Evolutionary conservation across 73 alveolate species (phyloP).

Genomic region (Uronychia setigera): DNA sequence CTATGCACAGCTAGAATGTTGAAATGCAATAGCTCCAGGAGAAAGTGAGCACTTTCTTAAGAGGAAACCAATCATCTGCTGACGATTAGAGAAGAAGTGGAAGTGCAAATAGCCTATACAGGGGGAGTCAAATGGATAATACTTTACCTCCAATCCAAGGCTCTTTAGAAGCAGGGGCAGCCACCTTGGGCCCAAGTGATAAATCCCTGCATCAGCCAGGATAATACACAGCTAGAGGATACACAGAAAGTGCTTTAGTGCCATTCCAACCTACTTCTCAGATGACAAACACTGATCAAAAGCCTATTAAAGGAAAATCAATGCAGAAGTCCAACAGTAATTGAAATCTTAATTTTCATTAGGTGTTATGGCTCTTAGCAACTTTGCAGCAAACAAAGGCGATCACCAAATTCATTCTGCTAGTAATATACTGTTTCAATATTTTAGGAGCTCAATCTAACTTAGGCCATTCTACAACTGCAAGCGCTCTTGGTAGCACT

Average conservation of each 20-base stretch:
- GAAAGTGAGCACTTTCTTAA: neutral
- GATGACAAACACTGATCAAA: neutral
- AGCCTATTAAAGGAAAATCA: neutral
- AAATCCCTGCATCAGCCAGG: neutral
- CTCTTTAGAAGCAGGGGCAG: neutral
- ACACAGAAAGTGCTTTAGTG: neutral
- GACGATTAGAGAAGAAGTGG: neutral
- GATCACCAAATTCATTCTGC: neutral
- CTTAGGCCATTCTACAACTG: neutral
- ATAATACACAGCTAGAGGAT: neutral
- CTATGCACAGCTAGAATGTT: constrained; percentile 38
- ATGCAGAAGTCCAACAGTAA: neutral
- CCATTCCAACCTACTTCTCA: neutral
- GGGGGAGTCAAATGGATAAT: neutral
- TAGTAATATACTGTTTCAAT: neutral
- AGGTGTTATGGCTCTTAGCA: neutral
- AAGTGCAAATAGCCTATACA: neutral
- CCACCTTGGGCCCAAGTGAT: neutral
- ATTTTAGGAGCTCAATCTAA: neutral
- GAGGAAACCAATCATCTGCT: too few species aligned
- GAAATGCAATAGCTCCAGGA: constrained; percentile 42
- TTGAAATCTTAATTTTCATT: too few species aligned
- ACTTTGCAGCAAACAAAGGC: neutral
- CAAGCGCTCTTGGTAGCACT: neutral
- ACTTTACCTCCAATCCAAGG: neutral